Evolutionary conservation across 129 eudicot species (phyloP), one percentile per base, ranked within the genome.

Genomic region (Centrapalus pauciflorus): DNA sequence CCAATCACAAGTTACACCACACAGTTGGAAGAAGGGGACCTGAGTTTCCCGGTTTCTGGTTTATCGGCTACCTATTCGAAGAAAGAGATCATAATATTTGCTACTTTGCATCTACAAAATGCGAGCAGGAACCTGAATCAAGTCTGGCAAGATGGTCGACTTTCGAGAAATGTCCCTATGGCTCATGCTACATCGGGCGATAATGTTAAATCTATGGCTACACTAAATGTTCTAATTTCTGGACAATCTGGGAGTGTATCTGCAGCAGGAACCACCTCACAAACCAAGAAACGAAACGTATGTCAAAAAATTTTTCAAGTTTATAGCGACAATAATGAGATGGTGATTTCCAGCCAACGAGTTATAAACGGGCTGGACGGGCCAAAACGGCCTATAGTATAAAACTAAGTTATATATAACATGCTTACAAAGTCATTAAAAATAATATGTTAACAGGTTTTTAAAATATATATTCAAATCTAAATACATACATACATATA

Each of bases 111-210:
- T 54, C 72, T 89, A 9, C 81, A 71, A 12, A 74, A 74, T 50
- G 21, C 50, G 38, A 77, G 70, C 45, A 55, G 73, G 0, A 72
- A 55, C 12, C 29, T 85, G 49, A 85, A 89, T 72, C 96, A 85
- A 29, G 87, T 85, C 37, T 89, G 96, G 96, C 96, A 89, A 67
- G 85, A 76, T 57, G 96, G 94, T 12, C 85, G 83, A 1, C 51
- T 89, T 35, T 77, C 84, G 1, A 48, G 72, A 7, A 74, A 69
- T 57, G 60, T 28, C 3, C 88, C 84, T 2, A 66, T 59, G 60
- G 29, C 17, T 27, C 96, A 89, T 81, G 62, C 51, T 12, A 70
- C 74, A 7, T 19, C 87, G 16, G 90, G 90, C 3, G 51, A 77
- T 43, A 81, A 81, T 63, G 48, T 81, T 14, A 84, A 57, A 63